Evolutionary conservation across 2,329 filamentous ascomycete genomes (phyloP), one percentile per base, ranked within the genome.

Genomic region (Bipolaris zeicola): DNA sequence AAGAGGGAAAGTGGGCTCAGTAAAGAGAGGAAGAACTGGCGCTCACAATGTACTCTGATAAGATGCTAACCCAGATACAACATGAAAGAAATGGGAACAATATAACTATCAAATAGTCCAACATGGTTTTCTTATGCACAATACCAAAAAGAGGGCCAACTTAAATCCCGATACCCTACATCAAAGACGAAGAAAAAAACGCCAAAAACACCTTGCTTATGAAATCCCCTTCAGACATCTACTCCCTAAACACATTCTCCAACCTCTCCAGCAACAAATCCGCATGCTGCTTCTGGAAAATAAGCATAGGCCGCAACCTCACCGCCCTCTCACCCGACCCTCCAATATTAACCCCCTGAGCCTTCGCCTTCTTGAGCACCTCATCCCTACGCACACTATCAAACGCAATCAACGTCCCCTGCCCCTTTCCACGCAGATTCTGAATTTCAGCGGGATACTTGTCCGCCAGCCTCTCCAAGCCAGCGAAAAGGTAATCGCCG

Each of bases 351-450:
- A 96, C 80, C 60, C 92, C 92, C 31, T 91, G 81, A 6, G 78
- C 80, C 87, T 96, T 96, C 61, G 89, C 91, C 80, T 85, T 88
- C 76, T 79, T 85, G 62, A 96, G 77, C 78, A 96, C 89, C 73
- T 89, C 85, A 73, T 96, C 92, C 57, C 92, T 84, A 67, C 86
- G 82, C 52, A 90, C 91, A 72, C 85, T 90, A 77, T 97, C 93
- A 82, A 92, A 97, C 48, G 93, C 92, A 72, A 97, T 91, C 76
- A 96, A 97, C 7, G 93, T 96, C 65, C 92, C 92, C 79, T 90
- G 89, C 45, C 89, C 90, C 81, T 96, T 91, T 51, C 92, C 92
- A 68, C 92, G 86, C 58, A 97, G 83, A 80, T 96, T 95, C 73
- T 86, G 79, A 77, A 97, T 89, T 76, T 95, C 85, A 34, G 82